Evolutionary conservation across 768 basidiomycete species (phyloP).

Genomic region (Calocybe indica): DNA sequence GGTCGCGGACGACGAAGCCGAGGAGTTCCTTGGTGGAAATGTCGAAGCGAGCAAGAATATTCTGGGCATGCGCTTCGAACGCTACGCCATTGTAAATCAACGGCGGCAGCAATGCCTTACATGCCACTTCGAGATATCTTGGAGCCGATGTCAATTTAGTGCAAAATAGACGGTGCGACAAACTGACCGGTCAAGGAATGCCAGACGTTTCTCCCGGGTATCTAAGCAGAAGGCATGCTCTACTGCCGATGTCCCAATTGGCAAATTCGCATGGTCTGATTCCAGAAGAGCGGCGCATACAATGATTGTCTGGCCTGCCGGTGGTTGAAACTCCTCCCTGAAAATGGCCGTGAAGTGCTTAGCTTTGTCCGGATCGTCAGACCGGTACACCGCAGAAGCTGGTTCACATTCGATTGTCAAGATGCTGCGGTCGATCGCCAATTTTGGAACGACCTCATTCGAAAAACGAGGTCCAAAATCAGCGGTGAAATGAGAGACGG

Average conservation of each 20-base stretch:
- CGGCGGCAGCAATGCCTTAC: conserved; percentile 46
- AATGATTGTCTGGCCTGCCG: conserved; percentile 35
- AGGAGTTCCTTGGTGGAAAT: conserved; percentile 31
- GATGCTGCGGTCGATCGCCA: conserved; percentile 35
- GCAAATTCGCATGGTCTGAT: conserved; percentile 37
- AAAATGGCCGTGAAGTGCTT: conserved; percentile 51
- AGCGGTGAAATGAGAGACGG: conserved; percentile 55
- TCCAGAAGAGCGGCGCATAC: conserved; percentile 50
- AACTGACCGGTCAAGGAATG: conserved; percentile 41
- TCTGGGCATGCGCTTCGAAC: conserved; percentile 59
- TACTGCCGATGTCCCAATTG: conserved; percentile 38
- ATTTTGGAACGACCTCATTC: conserved; percentile 38
- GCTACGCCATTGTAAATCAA: conserved; percentile 50
- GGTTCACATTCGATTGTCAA: conserved; percentile 42
- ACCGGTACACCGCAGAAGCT: conserved; percentile 39
- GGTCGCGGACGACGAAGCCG: conserved; percentile 52
- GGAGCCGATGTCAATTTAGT: not conserved
- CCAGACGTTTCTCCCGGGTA: conserved; percentile 36
- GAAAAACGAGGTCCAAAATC: conserved; percentile 55
- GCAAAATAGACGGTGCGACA: not conserved
- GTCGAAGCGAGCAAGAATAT: conserved; percentile 44
- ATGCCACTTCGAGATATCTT: conserved; percentile 47
- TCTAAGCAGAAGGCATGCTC: conserved; percentile 41
- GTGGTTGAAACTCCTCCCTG: conserved; percentile 34
- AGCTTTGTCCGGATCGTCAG: conserved; percentile 35